phyloP scores from a whole-genome alignment of 2,329 filamentous ascomycete genomes.

The Ophiosphaerella narmari region DNA sequence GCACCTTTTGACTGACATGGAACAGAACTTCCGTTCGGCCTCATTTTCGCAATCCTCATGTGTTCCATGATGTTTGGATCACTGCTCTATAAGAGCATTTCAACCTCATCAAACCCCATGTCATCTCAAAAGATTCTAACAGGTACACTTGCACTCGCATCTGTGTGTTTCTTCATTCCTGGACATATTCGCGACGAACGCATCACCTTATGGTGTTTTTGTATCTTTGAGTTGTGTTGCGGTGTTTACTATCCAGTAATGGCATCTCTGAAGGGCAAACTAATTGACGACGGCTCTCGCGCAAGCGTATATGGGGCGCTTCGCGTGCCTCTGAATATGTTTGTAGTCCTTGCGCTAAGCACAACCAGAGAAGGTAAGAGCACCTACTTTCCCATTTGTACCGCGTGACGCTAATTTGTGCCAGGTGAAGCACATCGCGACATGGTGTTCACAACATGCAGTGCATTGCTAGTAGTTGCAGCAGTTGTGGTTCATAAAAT shows the following conservation, averaged over 20 bases:
- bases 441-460: constrained; percentile 37
- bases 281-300: constrained; percentile 60
- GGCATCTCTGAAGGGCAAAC: constrained; percentile 58
- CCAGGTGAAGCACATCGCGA: constrained; percentile 37
- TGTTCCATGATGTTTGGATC: constrained; percentile 64
- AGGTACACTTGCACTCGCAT: constrained; percentile 30
- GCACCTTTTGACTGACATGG: constrained; percentile 7
- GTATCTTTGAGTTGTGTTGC: constrained; percentile 61
- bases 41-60: constrained; percentile 65
- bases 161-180: constrained; percentile 37
- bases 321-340: constrained; percentile 61
- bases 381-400: neutral
- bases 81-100: constrained; percentile 54
- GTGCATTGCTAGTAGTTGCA: constrained; percentile 32
- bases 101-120: constrained; percentile 22
- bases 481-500: constrained; percentile 33
- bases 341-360: constrained; percentile 40
- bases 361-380: constrained; percentile 38
- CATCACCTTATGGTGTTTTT: constrained; percentile 63
- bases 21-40: constrained; percentile 51
- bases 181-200: constrained; percentile 49
- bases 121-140: constrained; percentile 36
- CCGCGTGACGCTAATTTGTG: constrained; percentile 9
- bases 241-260: constrained; percentile 64
- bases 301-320: constrained; percentile 62